Percentiles rank a stretch among this genome's conserved stretches.
Evolutionary conservation across 495 filamentous ascomycete species (phyloP).

Genomic region (Oleoguttula mirabilis): DNA sequence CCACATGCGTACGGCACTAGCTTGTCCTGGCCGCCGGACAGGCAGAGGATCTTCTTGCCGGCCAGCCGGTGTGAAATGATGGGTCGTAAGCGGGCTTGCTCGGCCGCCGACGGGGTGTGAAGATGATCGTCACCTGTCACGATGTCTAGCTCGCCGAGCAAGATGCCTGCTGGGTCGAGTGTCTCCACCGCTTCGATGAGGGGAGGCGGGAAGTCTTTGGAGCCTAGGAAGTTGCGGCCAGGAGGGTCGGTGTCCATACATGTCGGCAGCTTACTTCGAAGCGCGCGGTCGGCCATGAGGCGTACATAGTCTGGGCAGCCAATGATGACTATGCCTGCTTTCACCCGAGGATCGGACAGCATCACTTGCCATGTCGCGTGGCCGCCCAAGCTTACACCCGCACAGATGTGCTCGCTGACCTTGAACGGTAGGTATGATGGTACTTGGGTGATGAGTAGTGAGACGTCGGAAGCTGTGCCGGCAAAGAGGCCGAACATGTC

Average conservation of each 20-base stretch:
- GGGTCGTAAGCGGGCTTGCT: conserved; percentile 36
- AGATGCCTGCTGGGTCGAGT: conserved; percentile 29
- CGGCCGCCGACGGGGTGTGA: conserved; percentile 22
- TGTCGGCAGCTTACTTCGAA: conserved; percentile 54
- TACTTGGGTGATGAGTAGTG: conserved; percentile 56
- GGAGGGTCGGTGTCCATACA: conserved; percentile 41
- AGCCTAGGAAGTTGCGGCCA: conserved; percentile 59
- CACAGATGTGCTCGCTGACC: conserved; percentile 37
- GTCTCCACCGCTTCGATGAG: conserved; percentile 46
- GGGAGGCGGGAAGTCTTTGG: conserved; percentile 56
- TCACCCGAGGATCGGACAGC: conserved; percentile 64
- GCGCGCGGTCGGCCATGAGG: conserved; percentile 66
- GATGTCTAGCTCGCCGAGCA: conserved; percentile 41
- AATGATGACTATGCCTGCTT: conserved; percentile 63
- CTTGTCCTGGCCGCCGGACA: conserved; percentile 68
- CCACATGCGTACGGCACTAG: conserved; percentile 67
- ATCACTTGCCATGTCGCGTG: conserved; percentile 79
- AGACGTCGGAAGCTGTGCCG: conserved; percentile 46
- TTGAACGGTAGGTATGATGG: conserved; percentile 59
- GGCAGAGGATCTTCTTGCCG: conserved; percentile 65
- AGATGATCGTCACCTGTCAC: conserved; percentile 26
- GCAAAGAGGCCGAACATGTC: conserved; percentile 69
- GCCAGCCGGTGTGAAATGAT: conserved; percentile 41
- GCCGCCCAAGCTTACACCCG: conserved; percentile 72
- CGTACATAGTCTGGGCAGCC: conserved; percentile 81